Evolutionary conservation across 768 basidiomycete genomes (phyloP).

Genomic region (Lactarius sanguifluus): DNA sequence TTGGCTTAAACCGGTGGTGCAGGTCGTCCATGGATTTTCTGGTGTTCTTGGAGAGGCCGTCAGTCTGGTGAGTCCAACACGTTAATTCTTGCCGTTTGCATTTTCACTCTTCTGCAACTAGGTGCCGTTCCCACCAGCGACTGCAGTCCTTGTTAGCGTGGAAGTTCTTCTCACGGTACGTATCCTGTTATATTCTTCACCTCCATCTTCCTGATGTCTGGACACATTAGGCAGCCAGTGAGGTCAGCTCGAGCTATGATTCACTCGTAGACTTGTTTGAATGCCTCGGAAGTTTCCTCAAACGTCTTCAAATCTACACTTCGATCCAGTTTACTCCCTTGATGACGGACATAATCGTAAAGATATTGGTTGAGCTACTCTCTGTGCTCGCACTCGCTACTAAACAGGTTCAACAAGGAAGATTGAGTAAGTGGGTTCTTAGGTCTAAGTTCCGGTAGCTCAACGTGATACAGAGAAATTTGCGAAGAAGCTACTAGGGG

Average conservation of each 20-base stretch:
- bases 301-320: background rate
- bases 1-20: background rate
- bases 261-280: conserved; percentile 1
- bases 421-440: background rate
- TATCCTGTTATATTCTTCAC: background rate
- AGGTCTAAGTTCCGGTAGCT: background rate
- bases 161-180: background rate
- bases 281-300: background rate
- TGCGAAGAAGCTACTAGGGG: background rate
- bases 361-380: background rate
- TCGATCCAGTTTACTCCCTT: background rate
- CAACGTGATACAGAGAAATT: background rate
- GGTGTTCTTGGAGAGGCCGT: background rate
- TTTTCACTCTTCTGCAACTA: background rate
- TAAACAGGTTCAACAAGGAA: background rate
- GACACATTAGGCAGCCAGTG: no score
- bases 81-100: no score
- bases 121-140: background rate
- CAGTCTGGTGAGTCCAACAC: background rate
- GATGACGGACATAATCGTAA: background rate
- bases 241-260: no score
- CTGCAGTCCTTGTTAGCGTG: background rate
- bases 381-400: conserved; percentile 1
- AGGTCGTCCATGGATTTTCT: conserved; percentile 1
- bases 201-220: background rate